Evolutionary conservation across 495 filamentous ascomycete genomes (phyloP).

Genomic region (Neurospora sp.): DNA sequence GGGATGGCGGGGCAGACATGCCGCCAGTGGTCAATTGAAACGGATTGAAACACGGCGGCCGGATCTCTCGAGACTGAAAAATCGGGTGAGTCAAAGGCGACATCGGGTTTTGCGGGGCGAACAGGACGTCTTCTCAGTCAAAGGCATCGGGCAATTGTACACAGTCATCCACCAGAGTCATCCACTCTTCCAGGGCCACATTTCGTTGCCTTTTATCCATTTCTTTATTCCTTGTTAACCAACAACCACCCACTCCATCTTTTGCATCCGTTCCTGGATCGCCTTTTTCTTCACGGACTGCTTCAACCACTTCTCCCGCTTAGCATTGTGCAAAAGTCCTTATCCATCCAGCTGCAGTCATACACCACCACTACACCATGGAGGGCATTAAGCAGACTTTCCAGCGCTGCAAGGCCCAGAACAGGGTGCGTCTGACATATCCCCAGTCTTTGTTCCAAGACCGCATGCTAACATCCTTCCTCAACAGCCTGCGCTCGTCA

Average conservation of each 20-base stretch:
- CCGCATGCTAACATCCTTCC: neutral
- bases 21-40: neutral
- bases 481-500: slow-evolving; percentile 66
- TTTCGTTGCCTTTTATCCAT: neutral
- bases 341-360: neutral
- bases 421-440: slow-evolving; percentile 40
- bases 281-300: neutral
- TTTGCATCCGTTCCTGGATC: neutral
- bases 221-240: neutral
- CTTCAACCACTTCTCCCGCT: neutral
- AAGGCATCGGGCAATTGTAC: too few relatives aligned
- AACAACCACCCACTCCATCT: neutral
- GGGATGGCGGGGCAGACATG: neutral
- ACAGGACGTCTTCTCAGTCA: neutral
- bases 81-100: neutral
- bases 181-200: too few relatives aligned
- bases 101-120: neutral
- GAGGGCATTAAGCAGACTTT: slow-evolving; percentile 83
- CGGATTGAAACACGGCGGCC: neutral
- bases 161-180: neutral
- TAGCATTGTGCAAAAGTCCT: neutral
- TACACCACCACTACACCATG: slow-evolving; percentile 27
- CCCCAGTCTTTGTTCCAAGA: neutral
- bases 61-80: neutral
- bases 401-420: slow-evolving; percentile 71